Evolutionary conservation across 257 asterid species (phyloP), one percentile per base, ranked within the genome.

Genomic region (Ajuga chamaepitys): DNA sequence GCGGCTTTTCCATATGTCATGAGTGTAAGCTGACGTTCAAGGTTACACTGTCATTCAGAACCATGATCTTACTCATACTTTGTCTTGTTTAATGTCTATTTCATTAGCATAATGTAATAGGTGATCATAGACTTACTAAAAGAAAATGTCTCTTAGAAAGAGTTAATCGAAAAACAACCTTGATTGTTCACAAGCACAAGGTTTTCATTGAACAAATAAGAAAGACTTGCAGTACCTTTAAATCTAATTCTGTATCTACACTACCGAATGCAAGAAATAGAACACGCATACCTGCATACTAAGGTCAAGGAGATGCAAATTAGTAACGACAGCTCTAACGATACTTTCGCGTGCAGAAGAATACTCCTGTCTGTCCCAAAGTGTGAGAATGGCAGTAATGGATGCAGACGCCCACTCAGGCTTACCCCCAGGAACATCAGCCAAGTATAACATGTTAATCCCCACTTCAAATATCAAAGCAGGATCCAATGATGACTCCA

Each of bases 351-450:
- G 82, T 2, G 95, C 97, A 48, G 95, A 87, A 58, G 97, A 85
- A 75, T 85, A 87, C 78, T 90, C 97, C 72, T 90, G 95, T 56
- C 97, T 85, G 68, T 90, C 97, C 97, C 97, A 90, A 52, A 90
- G 95, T 46, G 93, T 87, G 64, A 90, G 95, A 74, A 90, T 87
- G 14, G 95, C 90, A 76, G 84, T 87, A 59, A 82, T 87, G 24
- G 97, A 85, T 0, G 83, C 78, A 40, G 95, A 87, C 58, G 97
- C 97, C 97, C 95, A 90, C 80, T 90, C 97, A 0, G 97, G 92
- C 77, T 87, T 87, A 60, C 97, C 97, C 56, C 97, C 97, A 22
- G 95, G 90, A 57, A 90, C 95, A 64, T 90, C 97, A 68, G 97
- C 95, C 88, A 90, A 75, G 78, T 85, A 90, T 51, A 90, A 72